Evolutionary conservation across 2,329 filamentous ascomycete species (phyloP).

Genomic region (Botrytis aclada): DNA sequence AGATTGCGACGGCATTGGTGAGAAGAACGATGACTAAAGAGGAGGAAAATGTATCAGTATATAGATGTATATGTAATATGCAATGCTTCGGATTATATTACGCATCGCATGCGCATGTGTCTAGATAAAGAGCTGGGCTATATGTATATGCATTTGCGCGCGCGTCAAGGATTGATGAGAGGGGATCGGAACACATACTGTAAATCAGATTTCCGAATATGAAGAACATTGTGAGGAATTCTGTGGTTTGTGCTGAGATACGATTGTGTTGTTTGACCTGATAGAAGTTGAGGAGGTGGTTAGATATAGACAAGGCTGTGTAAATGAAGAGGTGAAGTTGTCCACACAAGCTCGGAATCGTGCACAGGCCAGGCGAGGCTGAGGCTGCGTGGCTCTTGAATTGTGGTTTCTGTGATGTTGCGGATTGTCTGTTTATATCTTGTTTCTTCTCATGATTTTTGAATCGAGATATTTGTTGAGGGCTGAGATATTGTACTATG

Average conservation of each 20-base stretch:
- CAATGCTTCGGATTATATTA: background rate
- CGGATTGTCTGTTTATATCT: background rate
- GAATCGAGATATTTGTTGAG: background rate
- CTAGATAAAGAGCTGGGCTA: background rate
- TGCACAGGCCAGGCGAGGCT: conserved; percentile 13
- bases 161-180: background rate
- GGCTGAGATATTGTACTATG: background rate
- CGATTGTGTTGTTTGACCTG: conserved; percentile 11
- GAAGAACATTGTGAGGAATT: conserved; percentile 59
- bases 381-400: conserved; percentile 1
- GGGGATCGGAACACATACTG: conserved; percentile 45
- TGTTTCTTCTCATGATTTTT: background rate
- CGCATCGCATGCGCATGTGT: background rate
- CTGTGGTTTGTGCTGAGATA: background rate
- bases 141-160: background rate
- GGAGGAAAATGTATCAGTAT: conserved; percentile 14
- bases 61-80: background rate
- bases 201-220: conserved; percentile 70
- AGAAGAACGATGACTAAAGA: conserved; percentile 73
- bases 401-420: background rate
- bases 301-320: conserved; percentile 18
- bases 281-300: conserved; percentile 9
- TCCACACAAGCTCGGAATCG: conserved; percentile 4
- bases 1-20: conserved; percentile 88
- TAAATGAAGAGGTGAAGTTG: conserved; percentile 6